phyloP scores from a whole-genome alignment of 306 rosid species.

The Vigna radiata region DNA sequence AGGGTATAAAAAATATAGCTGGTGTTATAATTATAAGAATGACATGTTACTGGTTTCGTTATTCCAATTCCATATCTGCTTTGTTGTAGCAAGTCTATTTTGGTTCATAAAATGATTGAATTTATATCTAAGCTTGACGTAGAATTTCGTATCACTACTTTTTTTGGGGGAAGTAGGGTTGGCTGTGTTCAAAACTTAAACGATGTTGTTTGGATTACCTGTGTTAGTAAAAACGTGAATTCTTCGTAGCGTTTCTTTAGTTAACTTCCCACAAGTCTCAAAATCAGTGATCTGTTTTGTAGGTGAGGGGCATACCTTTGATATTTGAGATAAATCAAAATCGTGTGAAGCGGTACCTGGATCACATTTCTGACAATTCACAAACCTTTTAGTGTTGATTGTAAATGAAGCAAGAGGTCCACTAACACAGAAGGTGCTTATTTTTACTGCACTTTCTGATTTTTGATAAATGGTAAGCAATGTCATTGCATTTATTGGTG shows the following conservation, averaged over 20 bases:
- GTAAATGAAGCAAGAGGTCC: constrained; percentile 53
- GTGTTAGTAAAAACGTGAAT: neutral
- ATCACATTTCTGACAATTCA: constrained; percentile 50
- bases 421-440: constrained; percentile 63
- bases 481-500: constrained; percentile 43
- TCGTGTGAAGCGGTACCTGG: constrained; percentile 67
- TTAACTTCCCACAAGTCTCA: constrained; percentile 6
- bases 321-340: constrained; percentile 73
- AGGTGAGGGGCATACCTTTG: constrained; percentile 80
- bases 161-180: neutral
- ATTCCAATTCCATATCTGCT: constrained; percentile 4
- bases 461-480: constrained; percentile 47
- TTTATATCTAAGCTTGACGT: neutral
- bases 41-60: neutral
- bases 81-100: constrained; percentile 1
- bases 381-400: constrained; percentile 42
- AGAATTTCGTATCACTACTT: neutral
- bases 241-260: constrained; percentile 31
- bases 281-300: constrained; percentile 51
- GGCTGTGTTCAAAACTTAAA: neutral
- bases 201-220: neutral
- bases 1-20: neutral
- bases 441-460: constrained; percentile 64
- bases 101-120: neutral
- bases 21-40: neutral